Percentiles rank a stretch among this genome's conserved stretches.
These are phyloP conservation scores for Penicillium sp. DNA, from an alignment of 2,329 filamentous ascomycete genomes.

Conservation along the genomic window DNA sequence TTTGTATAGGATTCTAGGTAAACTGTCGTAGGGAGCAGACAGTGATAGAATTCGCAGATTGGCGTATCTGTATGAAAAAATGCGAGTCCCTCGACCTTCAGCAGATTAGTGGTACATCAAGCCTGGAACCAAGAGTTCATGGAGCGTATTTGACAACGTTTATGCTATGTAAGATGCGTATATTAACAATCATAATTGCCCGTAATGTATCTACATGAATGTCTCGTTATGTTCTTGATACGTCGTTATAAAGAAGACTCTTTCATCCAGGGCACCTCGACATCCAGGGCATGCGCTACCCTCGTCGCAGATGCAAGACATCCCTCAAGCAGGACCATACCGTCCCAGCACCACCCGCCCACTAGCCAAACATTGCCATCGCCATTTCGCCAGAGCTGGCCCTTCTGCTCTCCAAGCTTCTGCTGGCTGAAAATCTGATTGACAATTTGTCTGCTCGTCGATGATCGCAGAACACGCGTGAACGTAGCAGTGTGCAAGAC, in stretches of 20 bases:
- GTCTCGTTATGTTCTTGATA: not conserved
- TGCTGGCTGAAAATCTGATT: slow-evolving; percentile 2
- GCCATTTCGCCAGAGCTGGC: slow-evolving; percentile 53
- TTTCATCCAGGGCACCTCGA: slow-evolving; percentile 42
- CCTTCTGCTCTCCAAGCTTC: not conserved
- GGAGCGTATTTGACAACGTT: not conserved
- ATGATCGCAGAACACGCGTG: slow-evolving; percentile 10
- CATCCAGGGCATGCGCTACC: slow-evolving; percentile 54
- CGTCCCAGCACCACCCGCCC: slow-evolving; percentile 65
- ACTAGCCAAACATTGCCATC: slow-evolving; percentile 55
- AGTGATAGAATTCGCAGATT: no score
- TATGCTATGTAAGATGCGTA: not conserved
- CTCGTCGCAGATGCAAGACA: slow-evolving; percentile 60
- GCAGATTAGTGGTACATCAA: not conserved
- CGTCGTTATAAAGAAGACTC: not conserved
- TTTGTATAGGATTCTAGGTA: slow-evolving; percentile 2
- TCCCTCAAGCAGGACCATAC: slow-evolving; percentile 62
- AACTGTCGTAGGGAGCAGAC: no score
- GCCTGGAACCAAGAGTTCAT: not conserved
- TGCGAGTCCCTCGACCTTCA: no score
- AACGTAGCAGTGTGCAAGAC: slow-evolving; percentile 10
- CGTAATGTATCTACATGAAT: not conserved
- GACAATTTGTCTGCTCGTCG: slow-evolving; percentile 8
- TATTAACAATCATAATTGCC: not conserved
- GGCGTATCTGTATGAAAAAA: no score